A percentile compares a stretch with the other conserved stretches of the same genome.
phyloP scores from a whole-genome alignment of 2,329 filamentous ascomycete species.

The Zalaria sp. region DNA sequence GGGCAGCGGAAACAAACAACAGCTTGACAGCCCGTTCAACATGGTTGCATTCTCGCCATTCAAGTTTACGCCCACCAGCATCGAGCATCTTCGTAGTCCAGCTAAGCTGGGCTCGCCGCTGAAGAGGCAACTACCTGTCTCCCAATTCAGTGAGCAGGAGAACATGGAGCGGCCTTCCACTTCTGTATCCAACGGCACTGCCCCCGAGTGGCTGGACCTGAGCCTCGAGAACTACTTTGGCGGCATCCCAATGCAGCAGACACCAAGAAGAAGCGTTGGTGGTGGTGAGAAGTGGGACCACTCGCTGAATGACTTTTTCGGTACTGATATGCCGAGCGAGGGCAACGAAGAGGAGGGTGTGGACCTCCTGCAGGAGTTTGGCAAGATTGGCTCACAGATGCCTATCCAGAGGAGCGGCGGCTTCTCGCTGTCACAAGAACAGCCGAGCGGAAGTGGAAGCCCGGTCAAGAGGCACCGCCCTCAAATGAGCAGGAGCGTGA shows the following conservation, averaged over 20 bases:
- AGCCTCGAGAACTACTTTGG: slow-evolving; percentile 10
- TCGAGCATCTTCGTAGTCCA: slow-evolving; percentile 10
- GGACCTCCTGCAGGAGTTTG: slow-evolving; percentile 62
- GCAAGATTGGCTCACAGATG: slow-evolving; percentile 47
- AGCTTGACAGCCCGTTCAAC: neutral
- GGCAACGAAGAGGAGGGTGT: slow-evolving; percentile 45
- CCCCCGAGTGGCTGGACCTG: slow-evolving; percentile 9
- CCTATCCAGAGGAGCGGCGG: slow-evolving; percentile 1
- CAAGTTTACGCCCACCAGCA: slow-evolving; percentile 2
- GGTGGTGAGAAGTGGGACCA: slow-evolving; percentile 13
- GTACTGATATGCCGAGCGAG: slow-evolving; percentile 42
- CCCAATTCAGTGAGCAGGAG: neutral
- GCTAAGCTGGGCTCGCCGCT: slow-evolving; percentile 17
- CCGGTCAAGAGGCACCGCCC: slow-evolving; percentile 7
- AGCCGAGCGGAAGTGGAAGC: slow-evolving; percentile 4
- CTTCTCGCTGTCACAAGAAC: no score
- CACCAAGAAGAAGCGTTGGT: slow-evolving; percentile 10
- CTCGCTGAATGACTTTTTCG: slow-evolving; percentile 40
- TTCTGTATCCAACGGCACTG: slow-evolving; percentile 2
- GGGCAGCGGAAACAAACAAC: neutral
- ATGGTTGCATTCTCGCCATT: neutral
- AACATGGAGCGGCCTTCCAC: slow-evolving; percentile 4
- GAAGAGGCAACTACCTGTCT: slow-evolving; percentile 11
- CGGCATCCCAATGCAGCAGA: neutral
- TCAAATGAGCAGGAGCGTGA: slow-evolving; percentile 7